A percentile compares a stretch with the other conserved stretches of the same genome.
Conservation (phyloP, 768 basidiomycete genomes). For the Podaxis carcinomalis region DNA sequence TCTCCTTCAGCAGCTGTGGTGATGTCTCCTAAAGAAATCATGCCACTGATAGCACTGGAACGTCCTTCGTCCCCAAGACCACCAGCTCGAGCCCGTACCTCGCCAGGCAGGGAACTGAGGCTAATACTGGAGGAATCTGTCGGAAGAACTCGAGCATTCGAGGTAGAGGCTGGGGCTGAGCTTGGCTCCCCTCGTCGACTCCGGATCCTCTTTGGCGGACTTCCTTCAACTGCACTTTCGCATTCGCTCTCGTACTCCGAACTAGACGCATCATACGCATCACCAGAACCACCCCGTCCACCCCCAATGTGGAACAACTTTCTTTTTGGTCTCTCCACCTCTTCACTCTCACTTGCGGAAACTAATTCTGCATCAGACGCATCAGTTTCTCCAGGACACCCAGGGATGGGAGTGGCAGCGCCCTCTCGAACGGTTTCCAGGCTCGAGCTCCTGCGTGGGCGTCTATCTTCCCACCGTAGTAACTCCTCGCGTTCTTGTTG, state of each 20-base stretch:
- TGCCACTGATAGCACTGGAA: not conserved
- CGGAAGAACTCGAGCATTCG: not conserved
- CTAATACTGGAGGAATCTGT: not conserved
- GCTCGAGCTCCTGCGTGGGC: constrained; percentile 19
- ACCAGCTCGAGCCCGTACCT: not conserved
- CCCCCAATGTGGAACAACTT: constrained; percentile 4
- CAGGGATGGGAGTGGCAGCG: not conserved
- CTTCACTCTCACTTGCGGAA: not conserved
- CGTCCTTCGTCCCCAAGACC: not conserved
- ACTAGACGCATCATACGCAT: constrained; percentile 6
- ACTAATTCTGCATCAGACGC: not conserved
- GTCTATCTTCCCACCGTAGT: constrained; percentile 42
- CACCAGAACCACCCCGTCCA: not conserved
- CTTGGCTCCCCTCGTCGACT: not conserved
- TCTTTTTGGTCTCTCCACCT: not conserved
- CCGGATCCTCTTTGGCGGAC: constrained; percentile 4
- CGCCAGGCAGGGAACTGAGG: not conserved
- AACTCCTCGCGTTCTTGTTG: constrained; percentile 54
- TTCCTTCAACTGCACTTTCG: constrained; percentile 6
- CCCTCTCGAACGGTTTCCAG: constrained; percentile 12
- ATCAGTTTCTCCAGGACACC: not conserved
- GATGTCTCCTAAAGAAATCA: not conserved
- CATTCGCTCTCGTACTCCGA: constrained; percentile 7
- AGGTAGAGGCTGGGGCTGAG: not conserved
- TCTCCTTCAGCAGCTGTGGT: not conserved